Evolutionary conservation across 495 filamentous ascomycete species (phyloP).

Genomic region (Aspergillus conjunctus): DNA sequence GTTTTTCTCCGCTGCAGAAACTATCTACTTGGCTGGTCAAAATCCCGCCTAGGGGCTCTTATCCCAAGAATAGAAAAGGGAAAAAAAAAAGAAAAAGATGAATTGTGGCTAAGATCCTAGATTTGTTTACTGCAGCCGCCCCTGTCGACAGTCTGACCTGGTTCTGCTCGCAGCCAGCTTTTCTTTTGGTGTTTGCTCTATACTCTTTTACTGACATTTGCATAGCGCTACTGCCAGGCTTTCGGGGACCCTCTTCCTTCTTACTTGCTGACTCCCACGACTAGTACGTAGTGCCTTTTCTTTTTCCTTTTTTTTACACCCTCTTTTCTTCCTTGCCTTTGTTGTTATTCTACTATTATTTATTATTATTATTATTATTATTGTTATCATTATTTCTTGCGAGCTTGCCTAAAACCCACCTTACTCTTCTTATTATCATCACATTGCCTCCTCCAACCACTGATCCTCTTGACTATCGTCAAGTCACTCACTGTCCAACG

Average conservation of each 20-base stretch:
- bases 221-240: constrained; percentile 26
- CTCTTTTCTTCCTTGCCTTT: constrained; percentile 11
- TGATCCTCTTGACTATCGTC: neutral
- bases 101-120: constrained; percentile 12
- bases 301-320: constrained; percentile 5
- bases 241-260: constrained; percentile 21
- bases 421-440: constrained; percentile 14
- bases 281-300: constrained; percentile 16
- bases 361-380: constrained; percentile 12
- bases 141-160: constrained; percentile 18
- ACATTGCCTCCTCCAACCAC: constrained; percentile 4
- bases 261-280: constrained; percentile 22
- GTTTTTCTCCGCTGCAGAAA: constrained; percentile 17
- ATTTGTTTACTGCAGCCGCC: constrained; percentile 14
- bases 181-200: constrained; percentile 21
- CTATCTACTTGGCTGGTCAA: neutral
- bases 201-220: constrained; percentile 22
- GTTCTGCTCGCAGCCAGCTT: constrained; percentile 12
- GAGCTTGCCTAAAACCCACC: neutral
- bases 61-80: neutral
- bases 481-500: constrained; percentile 17
- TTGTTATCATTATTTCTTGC: constrained; percentile 10
- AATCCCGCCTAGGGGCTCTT: constrained; percentile 4
- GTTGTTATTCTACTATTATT: constrained; percentile 11
- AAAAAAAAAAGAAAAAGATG: neutral